Evolutionary conservation across 1,284 basidiomycete genomes (phyloP), one percentile per base, ranked within the genome.

Genomic region (Calocybe gambosa): DNA sequence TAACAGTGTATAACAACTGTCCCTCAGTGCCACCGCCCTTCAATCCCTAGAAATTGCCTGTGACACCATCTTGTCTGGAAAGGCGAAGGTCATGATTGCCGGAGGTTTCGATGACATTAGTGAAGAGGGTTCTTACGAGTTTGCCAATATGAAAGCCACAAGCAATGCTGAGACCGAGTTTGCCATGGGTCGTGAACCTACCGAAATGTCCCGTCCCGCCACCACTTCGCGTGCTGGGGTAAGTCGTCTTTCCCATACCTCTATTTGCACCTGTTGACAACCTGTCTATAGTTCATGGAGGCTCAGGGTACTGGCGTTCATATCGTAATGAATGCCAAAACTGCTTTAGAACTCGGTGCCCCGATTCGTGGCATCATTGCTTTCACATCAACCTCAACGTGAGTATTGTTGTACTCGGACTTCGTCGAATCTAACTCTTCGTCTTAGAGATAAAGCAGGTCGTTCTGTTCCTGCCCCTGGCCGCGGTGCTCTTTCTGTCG

Each of bases 81-180:
- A 99, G 68, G 95, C 95, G 41, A 98, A 98, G 74, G 84, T 99
- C 62, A 99, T 99, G 96, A 85, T 99, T 53, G 89, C 95, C 36
- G 96, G 96, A 69, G 96, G 95, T 49, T 97, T 93, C 70, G 96
- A 99, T 62, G 96, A 99, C 66, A 82, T 98, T 63, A 89, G 88
- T 57, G 96, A 99, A 68, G 94, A 97, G 67, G 94, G 93, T 18
- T 95, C 93, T 15, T 95, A 82, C 67, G 93, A 97, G 69, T 94
- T 94, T 67, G 95, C 93, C 47, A 98, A 98, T 76, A 99, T 99
- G 96, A 96, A 97, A 70, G 96, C 96, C 5, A 99, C 96, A 5
- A 93, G 89, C 68, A 97, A 95, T 62, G 87, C 93, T 4, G 90
- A 94, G 66, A 90, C 91, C 31, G 96, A 99, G 69, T 89, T 97